Evolutionary conservation across 1,284 basidiomycete genomes (phyloP), one percentile per base, ranked within the genome.

Genomic region (Ganoderma lingzhi): DNA sequence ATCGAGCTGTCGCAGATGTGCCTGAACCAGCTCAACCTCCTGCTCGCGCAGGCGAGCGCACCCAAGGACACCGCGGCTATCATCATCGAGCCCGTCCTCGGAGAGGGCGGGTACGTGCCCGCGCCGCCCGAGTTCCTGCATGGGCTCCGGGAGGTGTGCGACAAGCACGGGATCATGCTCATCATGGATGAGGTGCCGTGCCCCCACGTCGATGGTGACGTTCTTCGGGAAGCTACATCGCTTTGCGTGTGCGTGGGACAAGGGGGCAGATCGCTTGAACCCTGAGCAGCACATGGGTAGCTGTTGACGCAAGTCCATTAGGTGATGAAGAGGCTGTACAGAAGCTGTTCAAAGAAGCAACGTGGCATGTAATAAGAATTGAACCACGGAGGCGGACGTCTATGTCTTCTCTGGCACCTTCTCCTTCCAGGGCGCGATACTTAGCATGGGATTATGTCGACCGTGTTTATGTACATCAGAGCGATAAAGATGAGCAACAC

Each of bases 91-190:
- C 94, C 97, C 64, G 92, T 98, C 12, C 86, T 99, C 39, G 96
- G 96, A 45, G 96, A 98, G 82, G 96, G 94, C 61, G 97, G 97
- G 3, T 99, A 99, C 82, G 93, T 98, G 19, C 92, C 95, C 32
- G 95, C 96, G 0, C 95, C 96, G 0, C 77, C 89, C 1, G 87
- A 89, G 35, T 99, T 93, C 84, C 82, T 99, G 71, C 84, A 88
- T 63, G 95, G 93, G 58, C 81, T 99, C 65, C 86, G 96, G 67
- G 85, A 88, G 70, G 87, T 97, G 51, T 98, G 97, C 81, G 96
- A 98, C 80, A 87, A 93, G 80, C 86, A 98, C 79, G 90, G 87
- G 19, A 95, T 98, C 67, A 79, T 96, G 67, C 83, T 96, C 67
- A 93, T 96, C 76, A 81, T 93, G 66, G 95, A 97, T 75, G 95